A percentile compares a stretch with the other conserved stretches of the same genome.
Evolutionary conservation across 371 early-diverging fungal genomes (phyloP).

Genomic region (Syncephalis plumigaleata): DNA sequence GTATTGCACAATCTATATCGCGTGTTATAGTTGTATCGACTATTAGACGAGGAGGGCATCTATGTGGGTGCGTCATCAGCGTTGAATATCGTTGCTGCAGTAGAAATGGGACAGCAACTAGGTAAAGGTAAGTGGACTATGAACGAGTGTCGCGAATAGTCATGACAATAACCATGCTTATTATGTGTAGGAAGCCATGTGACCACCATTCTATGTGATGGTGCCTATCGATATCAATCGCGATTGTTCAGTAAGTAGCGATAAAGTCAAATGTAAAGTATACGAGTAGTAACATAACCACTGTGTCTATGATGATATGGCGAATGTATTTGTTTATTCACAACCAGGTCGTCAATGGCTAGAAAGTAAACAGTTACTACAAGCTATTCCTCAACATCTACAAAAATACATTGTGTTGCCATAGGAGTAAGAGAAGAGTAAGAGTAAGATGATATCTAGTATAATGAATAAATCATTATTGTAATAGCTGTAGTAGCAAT

Average conservation of each 20-base stretch:
- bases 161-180: background rate
- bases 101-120: slow-evolving; percentile 69
- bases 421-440: slow-evolving; percentile 6
- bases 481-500: too few relatives aligned
- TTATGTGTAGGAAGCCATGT: slow-evolving; percentile 14
- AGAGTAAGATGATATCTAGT: too few relatives aligned
- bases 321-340: too few relatives aligned
- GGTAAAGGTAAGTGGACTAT: slow-evolving; percentile 38
- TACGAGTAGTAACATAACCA: too few relatives aligned
- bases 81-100: slow-evolving; percentile 84
- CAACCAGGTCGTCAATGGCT: slow-evolving; percentile 48
- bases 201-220: slow-evolving; percentile 71
- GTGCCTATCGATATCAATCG: slow-evolving; percentile 83
- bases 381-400: slow-evolving; percentile 66
- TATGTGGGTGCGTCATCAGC: slow-evolving; percentile 88
- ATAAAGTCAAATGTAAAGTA: background rate
- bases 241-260: slow-evolving; percentile 61
- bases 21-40: slow-evolving; percentile 36
- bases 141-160: background rate
- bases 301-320: too few relatives aligned
- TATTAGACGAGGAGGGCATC: slow-evolving; percentile 86
- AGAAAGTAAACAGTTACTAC: slow-evolving; percentile 55
- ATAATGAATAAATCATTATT: too few relatives aligned
- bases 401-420: slow-evolving; percentile 66
- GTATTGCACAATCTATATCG: too few relatives aligned